A percentile compares a stretch with the other conserved stretches of the same genome.
These are phyloP conservation scores for Rhododendron kiyosumense DNA, from an alignment of 148 eudicot species.

Conservation along the genomic window DNA sequence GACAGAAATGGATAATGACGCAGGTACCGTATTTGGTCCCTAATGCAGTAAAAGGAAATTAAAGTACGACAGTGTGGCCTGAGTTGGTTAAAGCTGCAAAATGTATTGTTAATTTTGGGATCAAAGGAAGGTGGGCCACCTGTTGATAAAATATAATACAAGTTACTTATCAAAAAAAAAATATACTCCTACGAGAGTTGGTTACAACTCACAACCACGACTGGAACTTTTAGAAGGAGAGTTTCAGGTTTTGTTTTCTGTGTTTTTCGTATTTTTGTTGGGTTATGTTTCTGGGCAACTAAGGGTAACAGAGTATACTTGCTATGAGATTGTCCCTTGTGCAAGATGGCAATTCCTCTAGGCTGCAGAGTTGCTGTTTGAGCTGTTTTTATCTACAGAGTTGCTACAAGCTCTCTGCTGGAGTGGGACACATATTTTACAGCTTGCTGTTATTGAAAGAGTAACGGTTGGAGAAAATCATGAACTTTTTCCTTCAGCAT, in stretches of 20 bases:
- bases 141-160: not conserved
- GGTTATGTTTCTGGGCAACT: not conserved
- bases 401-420: not conserved
- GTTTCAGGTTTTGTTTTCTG: not conserved
- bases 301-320: not conserved
- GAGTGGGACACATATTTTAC: not conserved
- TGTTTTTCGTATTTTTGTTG: not conserved
- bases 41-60: constrained; percentile 10
- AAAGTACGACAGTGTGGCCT: constrained; percentile 10
- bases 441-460: not conserved
- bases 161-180: not conserved
- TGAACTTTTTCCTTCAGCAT: not conserved
- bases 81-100: constrained; percentile 9
- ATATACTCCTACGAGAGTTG: not conserved
- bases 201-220: not conserved
- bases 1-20: constrained; percentile 18
- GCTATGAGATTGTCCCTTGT: constrained; percentile 1
- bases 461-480: not conserved
- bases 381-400: not conserved
- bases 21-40: constrained; percentile 19
- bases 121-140: constrained; percentile 8
- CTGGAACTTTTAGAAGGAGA: not conserved
- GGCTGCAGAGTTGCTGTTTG: not conserved
- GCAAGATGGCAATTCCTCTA: not conserved
- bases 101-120: constrained; percentile 11